Base-by-base conservation (phyloP, 2,329 filamentous ascomycete genomes). In the Xylariaceae sp. region DNA sequence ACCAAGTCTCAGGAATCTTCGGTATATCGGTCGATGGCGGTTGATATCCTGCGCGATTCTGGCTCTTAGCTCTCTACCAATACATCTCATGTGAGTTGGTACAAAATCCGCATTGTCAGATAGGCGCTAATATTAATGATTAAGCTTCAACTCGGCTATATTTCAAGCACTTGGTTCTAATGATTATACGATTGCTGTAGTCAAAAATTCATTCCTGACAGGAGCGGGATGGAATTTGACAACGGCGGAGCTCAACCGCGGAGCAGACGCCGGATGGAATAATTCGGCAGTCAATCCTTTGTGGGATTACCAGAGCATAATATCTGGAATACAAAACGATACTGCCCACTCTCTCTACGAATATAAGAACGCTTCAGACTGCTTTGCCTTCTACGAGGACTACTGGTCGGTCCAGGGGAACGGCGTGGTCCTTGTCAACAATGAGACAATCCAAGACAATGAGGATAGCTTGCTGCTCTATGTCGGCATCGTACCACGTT, bases 391-490 rank as follows among this genome's bases (percentile, higher is more conserved):
- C 2, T 58, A 58, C 33, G 45, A 53, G 6, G 52, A 58, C 16
- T 58, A 55, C 34, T 58, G 44, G 42, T 33, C 39, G 3, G 12
- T 25, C 11, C 49, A 56, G 25, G 47, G 50, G 16, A 58, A 58
- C 21, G 55, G 34, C 4, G 44, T 56, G 6, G 32, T 56, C 1
- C 23, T 56, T 16, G 44, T 48, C 22, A 55, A 53, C 23, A 55
- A 56, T 16, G 34, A 49, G 21, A 49, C 39, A 6, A 37, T 32
- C 8, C 33, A 36, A 22, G 17, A 39, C 11, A 44, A 37, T 11
- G 23, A 49, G 33, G 50, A 42, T 34, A 55, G 50, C 36, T 36
- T 57, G 6, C 39, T 57, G 8, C 35, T 58, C n/a, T 55, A 56
- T 21, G 49, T 50, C 3, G 47, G 41, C 19, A 40, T 55, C 17